phyloP scores from a whole-genome alignment of 2,329 filamentous ascomycete species.

The Bipolaris sorokiniana region DNA sequence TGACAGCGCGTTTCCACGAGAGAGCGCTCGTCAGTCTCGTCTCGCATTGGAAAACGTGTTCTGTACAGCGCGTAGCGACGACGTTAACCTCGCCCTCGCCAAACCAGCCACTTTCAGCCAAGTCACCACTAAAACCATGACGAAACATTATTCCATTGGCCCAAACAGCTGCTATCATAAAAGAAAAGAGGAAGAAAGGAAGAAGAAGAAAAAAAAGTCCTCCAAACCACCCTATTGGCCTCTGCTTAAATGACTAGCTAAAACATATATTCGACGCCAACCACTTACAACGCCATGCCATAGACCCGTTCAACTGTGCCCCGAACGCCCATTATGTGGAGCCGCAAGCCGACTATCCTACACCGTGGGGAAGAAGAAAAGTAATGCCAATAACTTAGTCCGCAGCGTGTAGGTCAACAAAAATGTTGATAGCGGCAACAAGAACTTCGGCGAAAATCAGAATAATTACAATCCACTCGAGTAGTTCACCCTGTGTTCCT shows the following conservation, averaged over 20 bases:
- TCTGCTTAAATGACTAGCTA: not conserved
- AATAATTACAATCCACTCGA: conserved; percentile 76
- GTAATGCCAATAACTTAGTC: conserved; percentile 48
- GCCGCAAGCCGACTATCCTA: conserved; percentile 22
- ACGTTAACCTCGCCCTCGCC: too few relatives aligned
- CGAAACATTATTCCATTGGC: not conserved
- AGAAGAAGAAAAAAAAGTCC: too few relatives aligned
- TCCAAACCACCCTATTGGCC: not conserved
- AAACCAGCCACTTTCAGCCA: too few relatives aligned
- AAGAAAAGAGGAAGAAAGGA: not conserved
- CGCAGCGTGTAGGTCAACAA: conserved; percentile 86
- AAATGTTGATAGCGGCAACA: conserved; percentile 90
- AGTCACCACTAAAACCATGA: not conserved
- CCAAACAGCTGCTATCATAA: not conserved
- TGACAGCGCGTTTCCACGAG: too few relatives aligned
- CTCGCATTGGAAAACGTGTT: too few relatives aligned
- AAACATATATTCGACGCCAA: not conserved
- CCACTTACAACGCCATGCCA: conserved; percentile 12
- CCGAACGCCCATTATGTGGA: conserved; percentile 5
- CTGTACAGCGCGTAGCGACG: too few relatives aligned
- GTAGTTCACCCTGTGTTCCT: conserved; percentile 51
- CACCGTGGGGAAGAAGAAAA: conserved; percentile 7
- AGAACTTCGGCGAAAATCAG: conserved; percentile 95
- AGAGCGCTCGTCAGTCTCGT: too few relatives aligned
- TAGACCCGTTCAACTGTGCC: not conserved